Evolutionary conservation across 2,329 filamentous ascomycete species (phyloP).

Genomic region (Phialophora macrospora): DNA sequence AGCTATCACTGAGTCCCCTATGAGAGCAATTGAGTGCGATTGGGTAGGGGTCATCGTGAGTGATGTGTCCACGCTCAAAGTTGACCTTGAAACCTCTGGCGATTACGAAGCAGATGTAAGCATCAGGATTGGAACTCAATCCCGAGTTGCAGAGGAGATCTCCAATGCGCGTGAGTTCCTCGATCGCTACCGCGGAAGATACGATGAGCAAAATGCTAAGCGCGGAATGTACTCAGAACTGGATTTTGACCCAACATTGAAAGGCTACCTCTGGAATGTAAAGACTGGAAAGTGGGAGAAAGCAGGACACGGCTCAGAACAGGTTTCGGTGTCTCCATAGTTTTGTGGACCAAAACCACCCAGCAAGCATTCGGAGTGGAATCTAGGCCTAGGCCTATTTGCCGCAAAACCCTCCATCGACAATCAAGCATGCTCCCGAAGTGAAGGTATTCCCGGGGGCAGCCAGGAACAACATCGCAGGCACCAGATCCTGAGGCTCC

Average conservation of each 20-base stretch:
- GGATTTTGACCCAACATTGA: neutral
- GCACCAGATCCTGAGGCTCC: slow-evolving; percentile 30
- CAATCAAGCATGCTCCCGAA: slow-evolving; percentile 28
- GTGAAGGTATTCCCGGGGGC: slow-evolving; percentile 30
- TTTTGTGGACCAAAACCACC: neutral
- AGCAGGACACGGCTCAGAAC: neutral
- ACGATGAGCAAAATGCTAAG: neutral
- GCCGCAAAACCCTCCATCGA: slow-evolving; percentile 32
- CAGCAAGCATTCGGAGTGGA: neutral
- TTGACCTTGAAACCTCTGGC: neutral
- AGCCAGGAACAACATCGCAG: slow-evolving; percentile 25
- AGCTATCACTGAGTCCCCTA: neutral
- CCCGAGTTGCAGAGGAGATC: too few species aligned
- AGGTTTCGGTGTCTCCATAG: neutral
- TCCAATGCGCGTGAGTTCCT: neutral
- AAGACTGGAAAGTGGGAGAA: slow-evolving; percentile 2
- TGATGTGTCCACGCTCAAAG: neutral
- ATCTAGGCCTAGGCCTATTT: slow-evolving; percentile 17
- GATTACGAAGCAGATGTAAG: too few species aligned
- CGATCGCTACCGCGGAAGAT: neutral
- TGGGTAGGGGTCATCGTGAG: neutral
- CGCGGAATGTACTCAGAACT: neutral
- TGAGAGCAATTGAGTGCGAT: neutral
- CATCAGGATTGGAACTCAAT: too few species aligned
- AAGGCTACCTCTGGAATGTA: neutral